Conservation (phyloP, 2,329 filamentous ascomycete species). For the Dryadomyces quercivorus region DNA sequence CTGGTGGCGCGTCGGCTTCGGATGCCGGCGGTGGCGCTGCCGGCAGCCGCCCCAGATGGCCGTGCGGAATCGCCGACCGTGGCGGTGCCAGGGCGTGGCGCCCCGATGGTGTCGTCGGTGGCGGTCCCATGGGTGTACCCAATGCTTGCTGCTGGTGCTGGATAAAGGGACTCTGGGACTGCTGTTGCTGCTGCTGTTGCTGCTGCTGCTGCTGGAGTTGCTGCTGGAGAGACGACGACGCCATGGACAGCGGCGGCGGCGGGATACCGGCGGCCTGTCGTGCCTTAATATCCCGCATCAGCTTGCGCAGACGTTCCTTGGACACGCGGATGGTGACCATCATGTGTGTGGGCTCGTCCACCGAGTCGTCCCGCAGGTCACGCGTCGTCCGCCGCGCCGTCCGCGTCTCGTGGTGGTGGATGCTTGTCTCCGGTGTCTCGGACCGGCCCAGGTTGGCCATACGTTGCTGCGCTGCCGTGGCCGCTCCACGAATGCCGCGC, state of each 20-base stretch:
- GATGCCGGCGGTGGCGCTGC: conserved; percentile 50
- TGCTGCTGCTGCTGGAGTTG: conserved; percentile 1
- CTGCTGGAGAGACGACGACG: neutral
- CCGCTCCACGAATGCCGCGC: conserved; percentile 78
- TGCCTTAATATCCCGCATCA: conserved; percentile 31
- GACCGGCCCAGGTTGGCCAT: conserved; percentile 76
- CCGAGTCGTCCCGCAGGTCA: conserved; percentile 49
- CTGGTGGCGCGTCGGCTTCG: conserved; percentile 40
- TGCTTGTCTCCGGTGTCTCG: conserved; percentile 63
- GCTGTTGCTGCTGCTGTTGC: conserved; percentile 1
- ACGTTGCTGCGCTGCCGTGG: conserved; percentile 72
- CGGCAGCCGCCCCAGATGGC: conserved; percentile 54
- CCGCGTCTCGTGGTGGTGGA: conserved; percentile 61
- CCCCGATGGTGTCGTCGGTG: conserved; percentile 30
- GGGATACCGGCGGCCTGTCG: neutral
- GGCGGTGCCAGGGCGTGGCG: conserved; percentile 11
- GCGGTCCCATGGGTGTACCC: conserved; percentile 39
- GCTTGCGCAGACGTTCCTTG: conserved; percentile 58
- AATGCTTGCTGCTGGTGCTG: conserved; percentile 33
- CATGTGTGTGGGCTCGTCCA: conserved; percentile 38
- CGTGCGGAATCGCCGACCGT: conserved; percentile 21
- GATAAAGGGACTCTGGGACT: neutral
- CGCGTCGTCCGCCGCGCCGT: conserved; percentile 47
- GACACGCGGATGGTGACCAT: conserved; percentile 66
- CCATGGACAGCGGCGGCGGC: neutral